Conservation (phyloP, 148 eudicot species). For the Amaranthus hypochondriacus region DNA sequence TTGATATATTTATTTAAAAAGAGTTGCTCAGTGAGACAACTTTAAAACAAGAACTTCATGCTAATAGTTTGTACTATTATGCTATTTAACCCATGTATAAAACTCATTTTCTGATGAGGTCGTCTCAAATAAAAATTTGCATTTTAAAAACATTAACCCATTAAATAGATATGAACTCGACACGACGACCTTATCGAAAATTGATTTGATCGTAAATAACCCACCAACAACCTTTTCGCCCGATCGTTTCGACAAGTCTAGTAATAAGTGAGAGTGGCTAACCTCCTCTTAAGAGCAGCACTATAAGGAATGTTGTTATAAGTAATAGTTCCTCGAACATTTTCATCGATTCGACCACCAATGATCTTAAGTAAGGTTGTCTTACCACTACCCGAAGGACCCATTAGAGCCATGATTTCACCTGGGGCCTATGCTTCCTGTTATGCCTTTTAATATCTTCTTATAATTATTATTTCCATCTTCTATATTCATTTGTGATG, state of each 20-base stretch:
- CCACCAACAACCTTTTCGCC: neutral
- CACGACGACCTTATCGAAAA: no score
- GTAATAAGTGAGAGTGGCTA: neutral
- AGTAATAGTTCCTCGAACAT: conserved; percentile 65
- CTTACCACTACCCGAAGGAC: conserved; percentile 99
- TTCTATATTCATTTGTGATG: conserved; percentile 45
- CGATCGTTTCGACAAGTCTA: neutral
- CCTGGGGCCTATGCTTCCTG: conserved; percentile 95
- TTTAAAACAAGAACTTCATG: no score
- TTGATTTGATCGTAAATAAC: no score
- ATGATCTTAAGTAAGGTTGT: conserved; percentile 79
- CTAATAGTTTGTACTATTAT: no score
- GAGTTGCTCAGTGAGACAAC: no score
- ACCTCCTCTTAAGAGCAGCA: conserved; percentile 92
- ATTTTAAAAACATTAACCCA: no score
- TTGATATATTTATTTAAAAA: no score
- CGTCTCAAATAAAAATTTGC: no score
- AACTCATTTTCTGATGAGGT: no score
- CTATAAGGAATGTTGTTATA: conserved; percentile 73
- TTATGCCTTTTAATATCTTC: conserved; percentile 79
- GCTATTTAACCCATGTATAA: no score
- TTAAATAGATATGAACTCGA: no score
- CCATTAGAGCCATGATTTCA: conserved; percentile 88
- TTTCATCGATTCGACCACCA: conserved; percentile 75
- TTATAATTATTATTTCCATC: conserved; percentile 49